Percentiles rank a stretch among this genome's conserved stretches.
Evolutionary conservation across 148 eudicot species (phyloP).

Genomic region (Heliamphora exappendiculata): DNA sequence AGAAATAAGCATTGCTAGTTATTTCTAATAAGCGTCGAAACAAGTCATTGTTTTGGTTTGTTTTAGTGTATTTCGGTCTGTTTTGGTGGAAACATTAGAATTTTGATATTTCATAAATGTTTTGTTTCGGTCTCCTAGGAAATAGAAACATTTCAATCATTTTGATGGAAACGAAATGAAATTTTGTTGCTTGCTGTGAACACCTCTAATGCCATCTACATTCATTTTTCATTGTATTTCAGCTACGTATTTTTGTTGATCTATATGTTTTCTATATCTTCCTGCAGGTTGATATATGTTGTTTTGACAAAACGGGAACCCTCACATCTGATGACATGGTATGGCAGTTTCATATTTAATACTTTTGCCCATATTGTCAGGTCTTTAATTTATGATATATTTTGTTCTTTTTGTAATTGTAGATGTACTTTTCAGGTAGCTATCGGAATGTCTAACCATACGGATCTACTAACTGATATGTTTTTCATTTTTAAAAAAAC

Average conservation of each 20-base stretch:
- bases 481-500: constrained; percentile 5
- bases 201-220: too few relatives aligned
- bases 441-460: constrained; percentile 61
- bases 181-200: too few relatives aligned
- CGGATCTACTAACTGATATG: constrained; percentile 54
- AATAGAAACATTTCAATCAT: too few relatives aligned
- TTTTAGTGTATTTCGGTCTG: too few relatives aligned
- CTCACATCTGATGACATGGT: constrained; percentile 99
- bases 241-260: background rate
- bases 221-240: background rate
- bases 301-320: constrained; percentile 99
- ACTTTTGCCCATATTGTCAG: background rate
- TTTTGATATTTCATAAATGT: too few relatives aligned
- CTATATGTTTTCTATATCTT: background rate
- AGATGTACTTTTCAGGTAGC: constrained; percentile 35
- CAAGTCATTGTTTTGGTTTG: too few relatives aligned
- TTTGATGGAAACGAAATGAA: too few relatives aligned
- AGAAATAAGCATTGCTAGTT: too few relatives aligned
- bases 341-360: constrained; percentile 17
- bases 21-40: too few relatives aligned
- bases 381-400: background rate
- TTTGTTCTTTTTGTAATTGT: background rate
- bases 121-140: too few relatives aligned
- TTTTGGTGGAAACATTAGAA: too few relatives aligned
- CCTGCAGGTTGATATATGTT: constrained; percentile 92